Conservation (phyloP, 75 land plant species). For the Cryptomeria japonica region DNA sequence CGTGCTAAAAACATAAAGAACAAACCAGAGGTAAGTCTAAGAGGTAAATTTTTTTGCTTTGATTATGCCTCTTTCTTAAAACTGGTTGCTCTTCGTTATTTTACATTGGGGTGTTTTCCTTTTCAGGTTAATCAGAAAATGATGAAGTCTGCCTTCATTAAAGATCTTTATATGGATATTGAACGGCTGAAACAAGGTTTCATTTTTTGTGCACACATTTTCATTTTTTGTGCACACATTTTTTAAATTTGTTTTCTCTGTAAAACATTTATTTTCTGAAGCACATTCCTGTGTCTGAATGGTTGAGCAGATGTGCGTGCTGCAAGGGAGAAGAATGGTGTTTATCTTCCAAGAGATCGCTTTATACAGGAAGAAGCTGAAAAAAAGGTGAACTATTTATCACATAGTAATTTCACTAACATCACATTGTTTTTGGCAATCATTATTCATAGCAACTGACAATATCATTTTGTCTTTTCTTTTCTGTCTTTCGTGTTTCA, state of each 20-base stretch:
- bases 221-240: background rate
- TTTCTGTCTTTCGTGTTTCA: background rate
- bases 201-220: background rate
- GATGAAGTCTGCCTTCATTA: constrained; percentile 95
- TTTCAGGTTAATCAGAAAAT: constrained; percentile 94
- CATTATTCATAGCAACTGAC: background rate
- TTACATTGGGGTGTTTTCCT: background rate
- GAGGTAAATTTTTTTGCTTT: background rate
- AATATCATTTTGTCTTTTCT: background rate
- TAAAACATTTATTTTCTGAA: background rate
- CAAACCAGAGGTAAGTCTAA: constrained; percentile 65
- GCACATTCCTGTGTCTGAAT: background rate
- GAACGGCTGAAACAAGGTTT: constrained; percentile 87
- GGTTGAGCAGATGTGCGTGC: constrained; percentile 49
- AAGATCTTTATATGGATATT: constrained; percentile 88
- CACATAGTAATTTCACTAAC: background rate
- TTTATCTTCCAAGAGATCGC: constrained; percentile 55
- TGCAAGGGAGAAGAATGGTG: constrained; percentile 67
- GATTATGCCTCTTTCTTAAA: constrained; percentile 1
- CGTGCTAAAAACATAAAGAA: constrained; percentile 80
- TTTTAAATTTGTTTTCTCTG: background rate
- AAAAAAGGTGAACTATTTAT: constrained; percentile 13
- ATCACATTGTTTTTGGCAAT: background rate
- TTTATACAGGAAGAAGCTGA: constrained; percentile 59
- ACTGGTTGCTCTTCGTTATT: background rate